Conservation (phyloP, 441 rosid species). For the Lepidium campestre region DNA sequence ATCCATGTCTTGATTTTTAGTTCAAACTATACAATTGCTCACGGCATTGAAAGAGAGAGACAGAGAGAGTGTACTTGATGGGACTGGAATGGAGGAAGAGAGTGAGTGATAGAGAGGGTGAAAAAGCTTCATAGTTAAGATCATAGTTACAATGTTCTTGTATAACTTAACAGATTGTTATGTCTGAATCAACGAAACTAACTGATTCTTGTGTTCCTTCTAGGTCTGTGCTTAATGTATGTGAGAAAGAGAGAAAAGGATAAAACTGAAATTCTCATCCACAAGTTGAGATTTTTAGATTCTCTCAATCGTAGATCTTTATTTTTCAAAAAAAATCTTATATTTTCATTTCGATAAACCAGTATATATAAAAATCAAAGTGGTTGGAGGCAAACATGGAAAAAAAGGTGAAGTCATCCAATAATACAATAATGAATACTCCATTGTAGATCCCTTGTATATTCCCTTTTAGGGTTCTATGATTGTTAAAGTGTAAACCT, state of each 20-base stretch:
- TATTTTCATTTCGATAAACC: too few relatives aligned
- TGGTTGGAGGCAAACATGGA: too few relatives aligned
- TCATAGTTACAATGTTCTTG: slow-evolving; percentile 13
- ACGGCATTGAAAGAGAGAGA: background rate
- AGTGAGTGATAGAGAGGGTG: slow-evolving; percentile 14
- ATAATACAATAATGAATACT: too few relatives aligned
- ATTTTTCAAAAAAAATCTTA: too few relatives aligned
- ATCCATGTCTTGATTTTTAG: background rate
- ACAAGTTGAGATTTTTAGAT: slow-evolving; percentile 30
- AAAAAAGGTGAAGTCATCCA: too few relatives aligned
- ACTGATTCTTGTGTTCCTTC: slow-evolving; percentile 29
- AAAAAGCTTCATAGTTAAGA: slow-evolving; percentile 27
- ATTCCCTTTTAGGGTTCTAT: too few relatives aligned
- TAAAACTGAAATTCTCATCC: slow-evolving; percentile 48
- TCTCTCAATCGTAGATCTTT: background rate
- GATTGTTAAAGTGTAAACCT: too few relatives aligned
- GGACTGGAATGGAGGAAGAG: slow-evolving; percentile 18
- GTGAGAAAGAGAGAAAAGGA: slow-evolving; percentile 22
- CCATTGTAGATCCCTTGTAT: too few relatives aligned
- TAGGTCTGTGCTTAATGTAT: slow-evolving; percentile 4
- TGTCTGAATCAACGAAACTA: slow-evolving; percentile 34
- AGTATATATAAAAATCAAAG: too few relatives aligned
- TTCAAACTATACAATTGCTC: background rate
- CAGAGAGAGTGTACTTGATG: slow-evolving; percentile 13
- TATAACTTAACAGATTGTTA: slow-evolving; percentile 13